Evolutionary conservation across 352 stramenopile species (phyloP).

Genomic region (Globisporangium radiosum): DNA sequence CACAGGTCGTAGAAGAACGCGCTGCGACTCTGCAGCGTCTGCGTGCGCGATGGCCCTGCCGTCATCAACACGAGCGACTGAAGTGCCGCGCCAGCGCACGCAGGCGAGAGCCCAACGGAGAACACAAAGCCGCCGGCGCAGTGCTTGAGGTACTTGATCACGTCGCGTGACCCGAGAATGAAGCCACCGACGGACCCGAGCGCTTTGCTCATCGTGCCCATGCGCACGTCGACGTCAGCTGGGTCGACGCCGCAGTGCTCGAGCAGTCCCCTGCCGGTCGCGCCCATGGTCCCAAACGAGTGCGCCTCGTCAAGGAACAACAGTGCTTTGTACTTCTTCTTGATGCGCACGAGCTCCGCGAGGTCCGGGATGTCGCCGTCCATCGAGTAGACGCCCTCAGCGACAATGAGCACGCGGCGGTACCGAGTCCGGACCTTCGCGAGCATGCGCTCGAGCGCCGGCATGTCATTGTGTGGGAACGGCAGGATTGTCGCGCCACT

Average conservation of each 20-base stretch:
- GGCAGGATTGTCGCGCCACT: slow-evolving; percentile 72
- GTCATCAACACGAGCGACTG: slow-evolving; percentile 69
- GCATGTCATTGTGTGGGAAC: slow-evolving; percentile 75
- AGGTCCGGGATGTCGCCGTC: slow-evolving; percentile 60
- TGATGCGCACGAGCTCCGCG: slow-evolving; percentile 45
- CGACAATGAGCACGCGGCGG: slow-evolving; percentile 66
- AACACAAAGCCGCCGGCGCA: slow-evolving; percentile 72
- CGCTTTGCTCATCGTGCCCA: slow-evolving; percentile 73
- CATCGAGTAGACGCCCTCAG: slow-evolving; percentile 66
- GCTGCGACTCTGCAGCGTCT: slow-evolving; percentile 57
- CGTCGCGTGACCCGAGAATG: slow-evolving; percentile 39
- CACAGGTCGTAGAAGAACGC: slow-evolving; percentile 75
- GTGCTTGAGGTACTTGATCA: slow-evolving; percentile 64
- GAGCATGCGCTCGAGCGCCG: slow-evolving; percentile 69
- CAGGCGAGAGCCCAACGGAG: slow-evolving; percentile 62
- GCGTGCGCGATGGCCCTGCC: slow-evolving; percentile 43
- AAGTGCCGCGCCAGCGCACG: slow-evolving; percentile 58
- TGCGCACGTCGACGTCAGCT: slow-evolving; percentile 49
- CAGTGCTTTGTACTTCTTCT: slow-evolving; percentile 63
- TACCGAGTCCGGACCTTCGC: slow-evolving; percentile 61
- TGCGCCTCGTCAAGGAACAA: slow-evolving; percentile 62
- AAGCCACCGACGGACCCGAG: slow-evolving; percentile 63
- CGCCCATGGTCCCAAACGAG: slow-evolving; percentile 60
- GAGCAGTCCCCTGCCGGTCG: slow-evolving; percentile 41
- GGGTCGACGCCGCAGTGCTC: slow-evolving; percentile 43